Evolutionary conservation across 2,329 filamentous ascomycete species (phyloP).

Genomic region (Sporothrix mexicana): DNA sequence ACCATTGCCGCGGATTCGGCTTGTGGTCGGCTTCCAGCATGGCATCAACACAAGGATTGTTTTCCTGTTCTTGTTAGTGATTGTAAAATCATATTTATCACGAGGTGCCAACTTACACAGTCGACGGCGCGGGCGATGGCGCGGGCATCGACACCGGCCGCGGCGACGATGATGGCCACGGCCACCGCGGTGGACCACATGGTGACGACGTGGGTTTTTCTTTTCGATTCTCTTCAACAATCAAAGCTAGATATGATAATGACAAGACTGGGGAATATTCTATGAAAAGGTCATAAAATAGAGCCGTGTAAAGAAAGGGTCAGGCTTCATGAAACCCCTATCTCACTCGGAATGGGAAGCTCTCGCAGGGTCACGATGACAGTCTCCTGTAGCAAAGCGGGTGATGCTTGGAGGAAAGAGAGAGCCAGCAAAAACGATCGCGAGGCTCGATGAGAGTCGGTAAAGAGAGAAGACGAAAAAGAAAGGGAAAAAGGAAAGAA

Average conservation of each 20-base stretch:
- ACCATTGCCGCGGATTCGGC: conserved; percentile 31
- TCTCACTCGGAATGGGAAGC: not conserved
- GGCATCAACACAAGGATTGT: conserved; percentile 34
- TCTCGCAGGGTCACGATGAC: not conserved
- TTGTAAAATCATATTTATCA: not conserved
- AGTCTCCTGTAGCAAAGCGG: conserved; percentile 17
- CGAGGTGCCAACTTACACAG: not conserved
- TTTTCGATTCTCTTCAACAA: no score
- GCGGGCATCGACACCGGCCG: conserved; percentile 20
- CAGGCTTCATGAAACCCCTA: no score
- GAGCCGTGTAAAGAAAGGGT: not conserved
- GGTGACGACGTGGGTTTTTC: not conserved
- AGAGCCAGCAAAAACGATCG: not conserved
- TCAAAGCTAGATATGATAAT: not conserved
- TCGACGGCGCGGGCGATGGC: no score
- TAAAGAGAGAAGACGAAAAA: not conserved
- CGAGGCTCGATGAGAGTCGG: not conserved
- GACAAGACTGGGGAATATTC: no score
- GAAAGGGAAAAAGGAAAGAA: not conserved
- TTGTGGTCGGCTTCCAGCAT: conserved; percentile 27
- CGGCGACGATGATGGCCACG: conserved; percentile 24
- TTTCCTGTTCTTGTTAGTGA: conserved; percentile 27
- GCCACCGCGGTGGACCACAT: conserved; percentile 27
- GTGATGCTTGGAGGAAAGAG: conserved; percentile 12
- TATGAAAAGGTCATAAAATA: not conserved